These are phyloP conservation scores for Artemisia tridentata DNA, from an alignment of 129 eudicot genomes.

Conservation along the genomic window DNA sequence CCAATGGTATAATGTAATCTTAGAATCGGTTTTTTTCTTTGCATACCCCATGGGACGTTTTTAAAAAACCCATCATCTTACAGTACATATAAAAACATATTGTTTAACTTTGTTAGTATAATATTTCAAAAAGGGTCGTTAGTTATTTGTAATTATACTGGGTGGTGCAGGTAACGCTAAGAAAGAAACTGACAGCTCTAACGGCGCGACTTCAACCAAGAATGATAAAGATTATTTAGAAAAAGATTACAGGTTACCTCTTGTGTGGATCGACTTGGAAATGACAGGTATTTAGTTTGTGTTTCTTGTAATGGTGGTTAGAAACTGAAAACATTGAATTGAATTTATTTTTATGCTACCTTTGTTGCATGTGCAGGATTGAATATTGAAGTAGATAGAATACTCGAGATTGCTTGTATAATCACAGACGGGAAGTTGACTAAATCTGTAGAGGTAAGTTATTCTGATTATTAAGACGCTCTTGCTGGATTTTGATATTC, in stretches of 20 bases:
- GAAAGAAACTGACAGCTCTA: neutral
- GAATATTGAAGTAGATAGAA: conserved; percentile 76
- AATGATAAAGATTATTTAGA: conserved; percentile 19
- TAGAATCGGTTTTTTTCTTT: conserved; percentile 4
- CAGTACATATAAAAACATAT: neutral
- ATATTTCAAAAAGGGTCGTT: neutral
- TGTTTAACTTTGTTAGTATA: neutral
- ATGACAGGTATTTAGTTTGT: conserved; percentile 68
- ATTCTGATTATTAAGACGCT: conserved; percentile 7
- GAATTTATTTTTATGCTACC: neutral
- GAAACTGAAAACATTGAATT: conserved; percentile 11
- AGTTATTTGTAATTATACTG: conserved; percentile 10
- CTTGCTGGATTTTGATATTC: conserved; percentile 13
- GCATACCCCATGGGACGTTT: neutral
- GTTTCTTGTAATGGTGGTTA: neutral
- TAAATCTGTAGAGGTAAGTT: conserved; percentile 68
- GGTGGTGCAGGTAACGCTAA: conserved; percentile 45
- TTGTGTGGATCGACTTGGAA: conserved; percentile 98
- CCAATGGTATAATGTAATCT: conserved; percentile 34
- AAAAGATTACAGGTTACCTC: conserved; percentile 63
- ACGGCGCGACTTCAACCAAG: no score
- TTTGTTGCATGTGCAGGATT: conserved; percentile 57
- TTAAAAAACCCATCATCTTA: neutral
- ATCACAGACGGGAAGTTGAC: conserved; percentile 89
- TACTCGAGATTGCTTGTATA: conserved; percentile 91